A percentile compares a stretch with the other conserved stretches of the same genome.
phyloP scores from a whole-genome alignment of 106 monocot species.

The Alisma plantagoaquatica region DNA sequence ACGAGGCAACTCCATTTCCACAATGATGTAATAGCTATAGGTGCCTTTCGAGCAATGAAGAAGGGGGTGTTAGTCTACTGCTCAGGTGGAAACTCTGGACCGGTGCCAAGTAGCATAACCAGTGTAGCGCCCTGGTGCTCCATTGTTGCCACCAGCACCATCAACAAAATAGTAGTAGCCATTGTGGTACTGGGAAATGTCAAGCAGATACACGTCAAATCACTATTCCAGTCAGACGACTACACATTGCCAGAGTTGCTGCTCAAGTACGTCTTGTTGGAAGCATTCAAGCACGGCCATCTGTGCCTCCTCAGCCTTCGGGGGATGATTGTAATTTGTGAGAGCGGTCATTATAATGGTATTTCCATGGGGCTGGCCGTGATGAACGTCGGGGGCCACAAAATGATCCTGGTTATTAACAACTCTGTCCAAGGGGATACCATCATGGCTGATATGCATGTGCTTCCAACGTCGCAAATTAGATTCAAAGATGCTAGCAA shows the following conservation, averaged over 20 bases:
- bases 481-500: not conserved
- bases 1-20: slow-evolving; percentile 19
- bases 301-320: not conserved
- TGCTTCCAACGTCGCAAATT: not conserved
- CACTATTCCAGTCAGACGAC: not conserved
- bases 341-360: not conserved
- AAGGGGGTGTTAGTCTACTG: slow-evolving; percentile 42
- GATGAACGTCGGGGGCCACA: not conserved
- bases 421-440: not conserved
- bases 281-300: not conserved
- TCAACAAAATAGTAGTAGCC: slow-evolving; percentile 6
- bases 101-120: slow-evolving; percentile 14
- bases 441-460: not conserved
- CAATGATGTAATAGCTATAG: slow-evolving; percentile 30
- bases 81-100: slow-evolving; percentile 45
- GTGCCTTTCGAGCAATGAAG: slow-evolving; percentile 29
- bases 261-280: not conserved
- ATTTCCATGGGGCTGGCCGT: not conserved
- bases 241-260: too few relatives aligned
- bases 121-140: slow-evolving; percentile 42
- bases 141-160: slow-evolving; percentile 36
- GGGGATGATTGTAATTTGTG: slow-evolving; percentile 2
- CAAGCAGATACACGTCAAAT: not conserved
- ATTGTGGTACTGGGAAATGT: not conserved
- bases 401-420: not conserved